phyloP scores from a whole-genome alignment of 2,329 filamentous ascomycete genomes.

The Aspergillus sp. region DNA sequence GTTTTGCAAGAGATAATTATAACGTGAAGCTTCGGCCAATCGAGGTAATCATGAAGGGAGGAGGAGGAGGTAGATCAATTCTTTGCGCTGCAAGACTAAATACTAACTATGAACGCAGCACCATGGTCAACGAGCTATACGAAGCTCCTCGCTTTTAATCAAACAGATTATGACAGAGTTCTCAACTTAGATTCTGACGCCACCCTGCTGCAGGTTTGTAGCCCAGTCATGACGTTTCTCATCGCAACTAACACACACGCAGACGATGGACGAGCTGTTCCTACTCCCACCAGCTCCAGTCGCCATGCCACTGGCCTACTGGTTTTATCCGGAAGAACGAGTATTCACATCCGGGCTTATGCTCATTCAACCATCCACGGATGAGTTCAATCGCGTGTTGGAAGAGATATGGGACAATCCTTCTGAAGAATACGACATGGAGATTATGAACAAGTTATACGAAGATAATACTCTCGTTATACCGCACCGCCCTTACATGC shows the following conservation, averaged over 20 bases:
- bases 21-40: not conserved
- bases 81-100: no score
- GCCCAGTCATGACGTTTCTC: not conserved
- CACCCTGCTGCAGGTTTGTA: conserved; percentile 49
- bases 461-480: conserved; percentile 1
- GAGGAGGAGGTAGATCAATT: not conserved
- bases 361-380: conserved; percentile 5
- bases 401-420: not conserved
- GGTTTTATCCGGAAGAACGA: not conserved
- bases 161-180: conserved; percentile 60
- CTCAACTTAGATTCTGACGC: conserved; percentile 63
- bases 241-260: not conserved
- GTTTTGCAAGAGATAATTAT: not conserved
- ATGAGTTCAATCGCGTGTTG: not conserved
- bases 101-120: conserved; percentile 22
- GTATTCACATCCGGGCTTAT: conserved; percentile 5
- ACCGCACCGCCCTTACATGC: conserved; percentile 4
- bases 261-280: conserved; percentile 10
- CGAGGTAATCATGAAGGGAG: not conserved
- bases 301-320: conserved; percentile 9
- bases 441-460: conserved; percentile 8
- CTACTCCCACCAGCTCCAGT: not conserved
- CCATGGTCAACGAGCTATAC: conserved; percentile 65
- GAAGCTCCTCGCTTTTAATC: conserved; percentile 67
- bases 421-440: not conserved